Conservation (phyloP, 257 asterid genomes). For the Penstemon barbatus region DNA sequence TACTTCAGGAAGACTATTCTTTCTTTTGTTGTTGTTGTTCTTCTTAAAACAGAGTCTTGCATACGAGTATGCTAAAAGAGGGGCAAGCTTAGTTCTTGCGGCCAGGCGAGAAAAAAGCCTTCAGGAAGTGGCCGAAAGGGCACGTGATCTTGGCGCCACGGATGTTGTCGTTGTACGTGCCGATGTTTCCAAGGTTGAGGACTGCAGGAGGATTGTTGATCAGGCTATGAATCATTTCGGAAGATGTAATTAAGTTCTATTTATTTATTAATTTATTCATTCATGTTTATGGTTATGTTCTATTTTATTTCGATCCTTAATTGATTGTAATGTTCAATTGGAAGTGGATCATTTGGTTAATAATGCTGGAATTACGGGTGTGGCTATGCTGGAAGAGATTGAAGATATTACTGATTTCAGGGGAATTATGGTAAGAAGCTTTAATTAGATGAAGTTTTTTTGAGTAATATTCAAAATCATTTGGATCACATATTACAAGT, state of each 20-base stretch:
- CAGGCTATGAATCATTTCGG: conserved; percentile 60
- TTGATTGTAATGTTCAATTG: conserved; percentile 1
- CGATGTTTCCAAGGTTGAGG: conserved; percentile 53
- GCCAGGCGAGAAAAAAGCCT: conserved; percentile 61
- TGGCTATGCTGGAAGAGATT: conserved; percentile 52
- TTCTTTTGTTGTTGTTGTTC: no score
- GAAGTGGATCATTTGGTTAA: conserved; percentile 74
- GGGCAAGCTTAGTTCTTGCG: conserved; percentile 58
- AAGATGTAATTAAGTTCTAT: no score
- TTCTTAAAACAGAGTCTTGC: conserved; percentile 44
- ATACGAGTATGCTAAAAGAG: conserved; percentile 66
- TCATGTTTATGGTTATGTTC: not conserved
- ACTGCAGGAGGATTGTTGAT: conserved; percentile 52
- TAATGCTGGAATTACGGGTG: conserved; percentile 49
- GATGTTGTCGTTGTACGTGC: conserved; percentile 46
- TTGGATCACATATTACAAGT: not conserved
- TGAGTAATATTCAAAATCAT: no score
- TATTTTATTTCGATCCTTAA: not conserved
- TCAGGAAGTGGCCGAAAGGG: conserved; percentile 53
- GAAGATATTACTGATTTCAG: conserved; percentile 48
- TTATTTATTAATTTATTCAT: not conserved
- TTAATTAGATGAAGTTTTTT: no score
- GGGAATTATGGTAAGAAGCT: conserved; percentile 45
- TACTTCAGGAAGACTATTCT: no score
- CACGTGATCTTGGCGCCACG: conserved; percentile 50